Conservation (phyloP, 306 rosid genomes). For the Pyrus bretschneideri region DNA sequence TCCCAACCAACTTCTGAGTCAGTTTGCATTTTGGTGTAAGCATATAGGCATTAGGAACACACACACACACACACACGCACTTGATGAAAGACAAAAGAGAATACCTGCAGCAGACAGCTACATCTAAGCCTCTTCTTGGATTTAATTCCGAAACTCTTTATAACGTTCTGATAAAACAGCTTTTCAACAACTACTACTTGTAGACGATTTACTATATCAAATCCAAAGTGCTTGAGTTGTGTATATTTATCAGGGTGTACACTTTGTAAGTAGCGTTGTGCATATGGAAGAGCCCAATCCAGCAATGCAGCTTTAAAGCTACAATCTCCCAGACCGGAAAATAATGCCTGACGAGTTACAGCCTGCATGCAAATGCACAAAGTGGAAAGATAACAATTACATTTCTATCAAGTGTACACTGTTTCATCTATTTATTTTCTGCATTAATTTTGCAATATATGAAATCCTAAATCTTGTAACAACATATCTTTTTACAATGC, state of each 20-base stretch:
- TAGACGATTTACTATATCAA: conserved; percentile 35
- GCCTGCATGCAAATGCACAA: conserved; percentile 46
- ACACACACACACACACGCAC: not conserved
- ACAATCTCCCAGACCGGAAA: conserved; percentile 53
- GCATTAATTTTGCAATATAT: not conserved
- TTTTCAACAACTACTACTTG: conserved; percentile 67
- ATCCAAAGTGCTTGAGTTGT: conserved; percentile 64
- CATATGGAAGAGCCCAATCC: conserved; percentile 78
- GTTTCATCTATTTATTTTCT: not conserved
- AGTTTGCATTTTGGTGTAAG: not conserved
- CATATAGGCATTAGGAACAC: not conserved
- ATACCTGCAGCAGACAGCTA: conserved; percentile 76
- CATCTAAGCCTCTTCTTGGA: conserved; percentile 56
- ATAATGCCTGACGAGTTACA: conserved; percentile 81
- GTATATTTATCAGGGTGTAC: conserved; percentile 50
- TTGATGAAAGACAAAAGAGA: not conserved
- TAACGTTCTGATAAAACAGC: conserved; percentile 66
- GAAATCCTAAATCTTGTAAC: not conserved
- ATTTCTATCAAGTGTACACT: not conserved
- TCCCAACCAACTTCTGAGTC: not conserved
- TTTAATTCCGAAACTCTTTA: conserved; percentile 37
- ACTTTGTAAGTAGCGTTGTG: conserved; percentile 71
- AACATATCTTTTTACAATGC: not conserved
- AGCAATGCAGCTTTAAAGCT: conserved; percentile 50
- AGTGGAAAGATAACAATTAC: not conserved